A percentile compares a stretch with the other conserved stretches of the same genome.
phyloP scores from a whole-genome alignment of 192 early-diverging fungal species.

The Umbelopsis sp. region DNA sequence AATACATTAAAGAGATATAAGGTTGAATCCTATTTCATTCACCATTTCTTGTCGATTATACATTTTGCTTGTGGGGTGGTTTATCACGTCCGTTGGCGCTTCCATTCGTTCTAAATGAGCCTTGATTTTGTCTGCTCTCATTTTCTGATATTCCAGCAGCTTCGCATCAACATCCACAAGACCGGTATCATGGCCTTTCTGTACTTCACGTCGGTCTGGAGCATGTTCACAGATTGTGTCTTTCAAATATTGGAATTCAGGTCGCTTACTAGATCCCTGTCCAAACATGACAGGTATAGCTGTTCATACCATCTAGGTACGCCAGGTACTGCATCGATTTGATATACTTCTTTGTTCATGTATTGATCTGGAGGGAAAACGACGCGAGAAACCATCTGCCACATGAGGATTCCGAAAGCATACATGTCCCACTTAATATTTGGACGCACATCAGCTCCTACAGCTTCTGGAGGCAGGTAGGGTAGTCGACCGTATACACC shows the following conservation, averaged over 20 bases:
- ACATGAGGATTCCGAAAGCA: constrained; percentile 54
- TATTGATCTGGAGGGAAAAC: constrained; percentile 29
- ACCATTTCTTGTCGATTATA: constrained; percentile 15
- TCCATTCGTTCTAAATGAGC: constrained; percentile 14
- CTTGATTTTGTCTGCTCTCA: constrained; percentile 12
- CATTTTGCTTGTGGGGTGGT: background rate
- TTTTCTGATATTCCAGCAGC: background rate
- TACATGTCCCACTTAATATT: constrained; percentile 51
- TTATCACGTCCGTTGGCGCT: constrained; percentile 3
- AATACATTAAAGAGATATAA: constrained; percentile 14
- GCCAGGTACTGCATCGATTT: constrained; percentile 33
- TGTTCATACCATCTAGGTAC: constrained; percentile 31
- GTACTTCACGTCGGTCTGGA: too few species aligned
- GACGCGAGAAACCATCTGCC: constrained; percentile 44
- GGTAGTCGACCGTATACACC: constrained; percentile 37
- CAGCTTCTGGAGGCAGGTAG: constrained; percentile 40
- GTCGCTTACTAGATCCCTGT: background rate
- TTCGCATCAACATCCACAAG: background rate
- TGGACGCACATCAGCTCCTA: constrained; percentile 19
- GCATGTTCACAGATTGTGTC: background rate
- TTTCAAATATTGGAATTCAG: background rate
- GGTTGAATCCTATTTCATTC: constrained; percentile 17
- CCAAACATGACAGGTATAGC: background rate
- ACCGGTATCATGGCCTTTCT: background rate
- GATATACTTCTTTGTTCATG: constrained; percentile 24